Percentiles rank a stretch among this genome's conserved stretches.
These are phyloP conservation scores for Gnomoniopsis sp. DNA, from an alignment of 2,329 filamentous ascomycete genomes.

Conservation along the genomic window DNA sequence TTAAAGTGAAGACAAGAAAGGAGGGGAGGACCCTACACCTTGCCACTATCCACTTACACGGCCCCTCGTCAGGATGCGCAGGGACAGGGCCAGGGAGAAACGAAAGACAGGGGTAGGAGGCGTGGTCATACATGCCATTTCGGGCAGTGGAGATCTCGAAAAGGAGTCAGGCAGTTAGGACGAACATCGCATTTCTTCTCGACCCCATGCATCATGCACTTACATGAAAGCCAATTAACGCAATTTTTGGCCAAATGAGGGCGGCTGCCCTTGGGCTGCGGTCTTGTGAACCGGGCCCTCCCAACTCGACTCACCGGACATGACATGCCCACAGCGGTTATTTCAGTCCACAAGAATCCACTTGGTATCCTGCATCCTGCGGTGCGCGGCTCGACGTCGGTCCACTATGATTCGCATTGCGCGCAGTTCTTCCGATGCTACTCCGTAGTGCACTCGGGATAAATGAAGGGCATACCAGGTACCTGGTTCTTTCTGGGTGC, in stretches of 20 bases:
- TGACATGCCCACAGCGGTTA: not conserved
- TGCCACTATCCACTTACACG: not conserved
- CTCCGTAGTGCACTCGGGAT: not conserved
- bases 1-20: conserved; percentile 4
- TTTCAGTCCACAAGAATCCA: not conserved
- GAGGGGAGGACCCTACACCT: conserved; percentile 6
- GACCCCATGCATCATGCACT: conserved; percentile 1
- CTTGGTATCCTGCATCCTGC: not conserved
- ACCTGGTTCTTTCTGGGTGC: too few species aligned
- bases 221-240: not conserved
- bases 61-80: not conserved
- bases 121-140: conserved; percentile 15
- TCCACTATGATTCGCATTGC: not conserved
- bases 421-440: too few species aligned
- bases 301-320: not conserved
- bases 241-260: too few species aligned
- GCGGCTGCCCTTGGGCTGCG: not conserved
- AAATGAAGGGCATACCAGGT: not conserved
- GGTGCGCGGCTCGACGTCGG: not conserved
- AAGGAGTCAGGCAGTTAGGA: conserved; percentile 2
- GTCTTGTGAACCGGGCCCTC: not conserved
- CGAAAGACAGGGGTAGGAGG: conserved; percentile 1
- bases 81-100: conserved; percentile 10
- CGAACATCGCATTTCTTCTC: conserved; percentile 5
- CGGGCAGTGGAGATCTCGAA: conserved; percentile 10